Conservation (phyloP, 176 grass and related monocot species). For the Oryza glumipatula region DNA sequence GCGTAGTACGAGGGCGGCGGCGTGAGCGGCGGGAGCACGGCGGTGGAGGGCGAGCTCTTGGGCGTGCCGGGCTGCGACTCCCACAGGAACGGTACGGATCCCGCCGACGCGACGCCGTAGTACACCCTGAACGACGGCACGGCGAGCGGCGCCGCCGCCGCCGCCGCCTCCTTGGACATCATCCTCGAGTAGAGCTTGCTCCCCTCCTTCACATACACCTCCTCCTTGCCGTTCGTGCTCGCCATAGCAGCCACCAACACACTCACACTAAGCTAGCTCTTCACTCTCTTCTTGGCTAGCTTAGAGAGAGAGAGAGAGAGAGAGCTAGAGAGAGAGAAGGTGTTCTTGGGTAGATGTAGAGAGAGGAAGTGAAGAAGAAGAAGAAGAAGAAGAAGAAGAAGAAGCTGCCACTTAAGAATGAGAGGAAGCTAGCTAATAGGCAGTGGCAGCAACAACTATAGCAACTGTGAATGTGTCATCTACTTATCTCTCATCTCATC, state of each 20-base stretch:
- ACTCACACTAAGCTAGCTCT: not conserved
- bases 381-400: conserved; percentile 13
- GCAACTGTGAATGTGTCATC: conserved; percentile 7
- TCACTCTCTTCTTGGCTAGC: not conserved
- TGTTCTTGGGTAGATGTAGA: not conserved
- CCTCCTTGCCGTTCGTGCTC: not conserved
- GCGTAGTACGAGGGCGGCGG: conserved; percentile 64
- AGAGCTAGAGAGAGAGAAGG: not conserved
- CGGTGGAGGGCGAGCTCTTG: conserved; percentile 42
- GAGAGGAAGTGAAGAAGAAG: conserved; percentile 33
- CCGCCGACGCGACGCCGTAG: conserved; percentile 52
- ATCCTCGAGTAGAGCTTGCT: conserved; percentile 51
- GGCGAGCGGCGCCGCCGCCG: conserved; percentile 33
- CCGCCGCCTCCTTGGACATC: conserved; percentile 56
- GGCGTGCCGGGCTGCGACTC: conserved; percentile 65
- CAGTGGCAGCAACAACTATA: conserved; percentile 27
- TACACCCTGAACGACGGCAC: conserved; percentile 67
- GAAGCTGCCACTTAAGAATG: conserved; percentile 34
- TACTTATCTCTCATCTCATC: not conserved
- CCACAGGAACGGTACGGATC: conserved; percentile 59
- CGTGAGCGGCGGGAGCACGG: conserved; percentile 51
- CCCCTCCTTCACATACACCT: conserved; percentile 23
- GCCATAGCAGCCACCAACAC: conserved; percentile 40
- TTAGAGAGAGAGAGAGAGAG: not conserved
- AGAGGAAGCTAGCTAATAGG: conserved; percentile 1